These are phyloP conservation scores for Mortierella antarctica DNA, from an alignment of 192 early-diverging fungal genomes.

Conservation along the genomic window DNA sequence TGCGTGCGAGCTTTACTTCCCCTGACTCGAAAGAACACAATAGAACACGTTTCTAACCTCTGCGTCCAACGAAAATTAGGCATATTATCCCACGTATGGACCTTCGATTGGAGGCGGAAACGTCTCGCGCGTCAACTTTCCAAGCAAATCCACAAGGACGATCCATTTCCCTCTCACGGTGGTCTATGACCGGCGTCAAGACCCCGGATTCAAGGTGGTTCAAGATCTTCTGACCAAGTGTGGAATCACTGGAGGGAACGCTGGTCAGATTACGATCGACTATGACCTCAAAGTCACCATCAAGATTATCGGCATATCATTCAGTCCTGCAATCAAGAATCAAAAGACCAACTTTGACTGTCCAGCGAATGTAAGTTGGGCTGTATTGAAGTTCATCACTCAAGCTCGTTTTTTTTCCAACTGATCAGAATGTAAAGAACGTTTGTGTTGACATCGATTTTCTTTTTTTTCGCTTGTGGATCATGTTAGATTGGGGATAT, in stretches of 20 bases:
- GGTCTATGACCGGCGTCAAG: slow-evolving; percentile 18
- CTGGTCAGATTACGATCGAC: slow-evolving; percentile 14
- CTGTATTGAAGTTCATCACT: background rate
- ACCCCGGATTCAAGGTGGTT: slow-evolving; percentile 34
- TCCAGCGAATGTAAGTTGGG: slow-evolving; percentile 36
- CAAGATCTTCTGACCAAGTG: slow-evolving; percentile 19
- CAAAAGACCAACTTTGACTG: slow-evolving; percentile 12
- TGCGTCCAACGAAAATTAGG: background rate
- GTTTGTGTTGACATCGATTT: background rate
- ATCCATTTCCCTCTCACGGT: slow-evolving; percentile 24
- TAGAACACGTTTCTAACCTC: background rate
- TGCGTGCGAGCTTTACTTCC: too few species aligned
- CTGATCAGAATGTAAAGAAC: background rate
- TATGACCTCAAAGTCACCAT: slow-evolving; percentile 28
- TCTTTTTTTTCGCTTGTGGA: background rate
- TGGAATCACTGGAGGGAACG: slow-evolving; percentile 17
- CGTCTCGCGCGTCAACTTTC: slow-evolving; percentile 11
- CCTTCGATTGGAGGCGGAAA: slow-evolving; percentile 40
- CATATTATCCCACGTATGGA: slow-evolving; percentile 21
- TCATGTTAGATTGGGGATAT: slow-evolving; percentile 17
- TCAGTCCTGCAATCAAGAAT: slow-evolving; percentile 16
- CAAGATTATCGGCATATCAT: slow-evolving; percentile 24
- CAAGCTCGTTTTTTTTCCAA: background rate
- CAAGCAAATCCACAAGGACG: slow-evolving; percentile 11
- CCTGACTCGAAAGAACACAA: too few species aligned